Evolutionary conservation across 768 basidiomycete genomes (phyloP).

Genomic region (Mycena epipterygia): DNA sequence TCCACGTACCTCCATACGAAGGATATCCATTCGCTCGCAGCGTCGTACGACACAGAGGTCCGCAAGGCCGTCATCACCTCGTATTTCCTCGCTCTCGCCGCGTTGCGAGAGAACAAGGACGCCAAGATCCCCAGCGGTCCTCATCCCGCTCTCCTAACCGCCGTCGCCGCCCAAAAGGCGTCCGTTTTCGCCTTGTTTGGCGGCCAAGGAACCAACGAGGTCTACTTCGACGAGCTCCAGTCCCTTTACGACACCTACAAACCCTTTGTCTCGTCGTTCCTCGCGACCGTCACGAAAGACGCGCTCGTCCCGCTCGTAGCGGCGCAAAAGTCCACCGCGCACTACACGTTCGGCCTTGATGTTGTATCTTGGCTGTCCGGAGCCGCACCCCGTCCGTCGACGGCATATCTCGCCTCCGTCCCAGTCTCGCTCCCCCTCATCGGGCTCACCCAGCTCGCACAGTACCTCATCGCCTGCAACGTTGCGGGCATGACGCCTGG

Average conservation of each 20-base stretch:
- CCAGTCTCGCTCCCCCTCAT: conserved; percentile 97
- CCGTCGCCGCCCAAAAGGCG: conserved; percentile 71
- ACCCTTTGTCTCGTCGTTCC: conserved; percentile 84
- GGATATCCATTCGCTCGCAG: conserved; percentile 88
- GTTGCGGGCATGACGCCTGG: conserved; percentile 83
- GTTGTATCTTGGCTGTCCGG: conserved; percentile 88
- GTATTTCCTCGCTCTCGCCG: conserved; percentile 83
- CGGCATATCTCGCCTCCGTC: conserved; percentile 91
- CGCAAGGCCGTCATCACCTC: conserved; percentile 83
- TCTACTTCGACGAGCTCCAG: conserved; percentile 97
- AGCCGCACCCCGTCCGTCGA: conserved; percentile 75
- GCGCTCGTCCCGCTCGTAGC: conserved; percentile 81
- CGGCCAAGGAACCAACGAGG: conserved; percentile 98
- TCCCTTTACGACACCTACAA: conserved; percentile 91
- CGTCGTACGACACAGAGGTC: conserved; percentile 79
- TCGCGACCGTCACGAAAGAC: conserved; percentile 71
- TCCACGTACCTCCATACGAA: conserved; percentile 75
- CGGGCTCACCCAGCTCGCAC: conserved; percentile 94
- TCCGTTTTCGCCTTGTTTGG: conserved; percentile 95
- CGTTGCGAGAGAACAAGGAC: conserved; percentile 70
- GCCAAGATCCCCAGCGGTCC: conserved; percentile 70
- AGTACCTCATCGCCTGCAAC: conserved; percentile 88
- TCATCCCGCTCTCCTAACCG: conserved; percentile 76
- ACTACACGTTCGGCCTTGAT: conserved; percentile 87
- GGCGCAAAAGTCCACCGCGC: conserved; percentile 69